phyloP scores from a whole-genome alignment of 768 basidiomycete species.

The Sporobolomyces phaffii region DNA sequence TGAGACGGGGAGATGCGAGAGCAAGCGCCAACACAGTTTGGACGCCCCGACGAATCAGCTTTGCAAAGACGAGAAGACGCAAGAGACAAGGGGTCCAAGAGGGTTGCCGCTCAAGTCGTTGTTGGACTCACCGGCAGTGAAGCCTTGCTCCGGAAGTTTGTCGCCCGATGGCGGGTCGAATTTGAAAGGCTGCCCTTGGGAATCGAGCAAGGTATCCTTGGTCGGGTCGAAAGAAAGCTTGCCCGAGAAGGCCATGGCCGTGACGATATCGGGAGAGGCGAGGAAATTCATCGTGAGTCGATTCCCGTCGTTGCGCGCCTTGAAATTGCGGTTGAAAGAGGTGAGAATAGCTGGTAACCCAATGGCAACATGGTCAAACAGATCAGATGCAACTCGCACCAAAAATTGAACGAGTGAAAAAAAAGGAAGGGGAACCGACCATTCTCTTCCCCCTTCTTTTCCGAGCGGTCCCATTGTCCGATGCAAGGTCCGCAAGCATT shows the following conservation, averaged over 20 bases:
- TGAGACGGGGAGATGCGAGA: conserved; percentile 8
- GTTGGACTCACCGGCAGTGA: conserved; percentile 59
- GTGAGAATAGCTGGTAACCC: conserved; percentile 71
- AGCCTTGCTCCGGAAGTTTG: conserved; percentile 76
- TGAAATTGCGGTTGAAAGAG: conserved; percentile 93
- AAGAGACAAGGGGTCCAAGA: too few species aligned
- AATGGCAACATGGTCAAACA: too few species aligned
- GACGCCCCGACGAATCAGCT: too few species aligned
- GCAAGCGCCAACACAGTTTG: too few species aligned
- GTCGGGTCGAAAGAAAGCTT: conserved; percentile 88
- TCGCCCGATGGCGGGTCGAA: conserved; percentile 78
- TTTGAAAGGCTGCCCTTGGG: conserved; percentile 71
- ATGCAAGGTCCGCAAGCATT: conserved; percentile 99
- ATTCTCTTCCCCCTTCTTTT: conserved; percentile 81
- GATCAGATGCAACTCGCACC: too few species aligned
- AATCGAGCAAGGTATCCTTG: conserved; percentile 62
- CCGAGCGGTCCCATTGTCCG: conserved; percentile 94
- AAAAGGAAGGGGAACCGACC: conserved; percentile 52
- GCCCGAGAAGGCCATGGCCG: conserved; percentile 83
- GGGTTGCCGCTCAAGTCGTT: too few species aligned
- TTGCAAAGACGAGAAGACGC: too few species aligned
- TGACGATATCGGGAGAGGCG: conserved; percentile 92
- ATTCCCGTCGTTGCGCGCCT: conserved; percentile 95
- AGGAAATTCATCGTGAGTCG: conserved; percentile 81
- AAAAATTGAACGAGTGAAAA: too few species aligned